phyloP scores from a whole-genome alignment of 2,329 filamentous ascomycete genomes.

The Penicillium sp. region DNA sequence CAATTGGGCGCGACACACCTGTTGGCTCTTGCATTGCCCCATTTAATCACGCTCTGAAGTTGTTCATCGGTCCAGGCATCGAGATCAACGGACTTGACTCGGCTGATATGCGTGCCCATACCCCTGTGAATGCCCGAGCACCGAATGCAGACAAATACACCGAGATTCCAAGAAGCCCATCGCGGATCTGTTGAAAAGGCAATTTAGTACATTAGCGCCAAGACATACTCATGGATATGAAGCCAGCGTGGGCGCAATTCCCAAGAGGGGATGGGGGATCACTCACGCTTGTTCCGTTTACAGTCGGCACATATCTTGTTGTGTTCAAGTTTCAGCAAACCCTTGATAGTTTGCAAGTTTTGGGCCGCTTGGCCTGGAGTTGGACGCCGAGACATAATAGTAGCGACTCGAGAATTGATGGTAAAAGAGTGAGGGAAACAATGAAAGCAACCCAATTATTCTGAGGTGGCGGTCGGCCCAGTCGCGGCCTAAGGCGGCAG shows the following conservation, averaged over 20 bases:
- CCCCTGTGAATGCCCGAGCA: slow-evolving; percentile 98
- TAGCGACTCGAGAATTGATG: slow-evolving; percentile 11
- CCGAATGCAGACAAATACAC: slow-evolving; percentile 95
- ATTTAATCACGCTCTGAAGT: slow-evolving; percentile 85
- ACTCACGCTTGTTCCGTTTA: slow-evolving; percentile 94
- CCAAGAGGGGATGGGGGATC: slow-evolving; percentile 21
- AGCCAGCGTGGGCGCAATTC: slow-evolving; percentile 12
- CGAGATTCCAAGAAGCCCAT: slow-evolving; percentile 99
- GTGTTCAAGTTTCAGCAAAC: slow-evolving; percentile 84
- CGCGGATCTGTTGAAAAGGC: slow-evolving; percentile 67
- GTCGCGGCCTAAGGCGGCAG: slow-evolving; percentile 28
- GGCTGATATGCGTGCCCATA: slow-evolving; percentile 98
- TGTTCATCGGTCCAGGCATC: slow-evolving; percentile 99
- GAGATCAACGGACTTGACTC: slow-evolving; percentile 96
- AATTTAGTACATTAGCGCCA: slow-evolving; percentile 18
- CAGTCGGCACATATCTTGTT: slow-evolving; percentile 99
- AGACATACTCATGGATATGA: slow-evolving; percentile 1
- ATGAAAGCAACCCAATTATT: slow-evolving; percentile 23
- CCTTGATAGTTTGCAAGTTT: slow-evolving; percentile 93
- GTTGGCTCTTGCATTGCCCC: slow-evolving; percentile 95
- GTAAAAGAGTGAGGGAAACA: slow-evolving; percentile 21
- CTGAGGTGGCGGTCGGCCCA: slow-evolving; percentile 32
- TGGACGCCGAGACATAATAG: slow-evolving; percentile 50
- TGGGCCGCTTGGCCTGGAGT: slow-evolving; percentile 84
- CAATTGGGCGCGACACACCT: slow-evolving; percentile 57